A percentile compares a stretch with the other conserved stretches of the same genome.
These are phyloP conservation scores for Nasturtium officinale DNA, from an alignment of 345 rosid species.

Conservation along the genomic window DNA sequence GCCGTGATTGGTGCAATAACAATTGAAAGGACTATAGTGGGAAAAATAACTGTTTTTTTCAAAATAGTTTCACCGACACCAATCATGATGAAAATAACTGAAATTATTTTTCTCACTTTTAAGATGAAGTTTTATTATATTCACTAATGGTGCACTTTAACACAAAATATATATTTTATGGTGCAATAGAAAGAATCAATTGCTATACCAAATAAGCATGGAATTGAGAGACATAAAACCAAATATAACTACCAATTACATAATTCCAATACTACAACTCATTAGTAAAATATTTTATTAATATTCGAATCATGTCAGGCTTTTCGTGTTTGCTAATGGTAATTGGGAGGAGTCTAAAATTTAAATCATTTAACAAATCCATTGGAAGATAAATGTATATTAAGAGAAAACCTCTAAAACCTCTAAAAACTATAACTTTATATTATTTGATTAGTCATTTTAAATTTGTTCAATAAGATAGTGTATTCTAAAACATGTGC, in stretches of 20 bases:
- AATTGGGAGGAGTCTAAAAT: too few relatives aligned
- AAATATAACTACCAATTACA: background rate
- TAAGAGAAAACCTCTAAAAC: too few relatives aligned
- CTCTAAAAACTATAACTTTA: background rate
- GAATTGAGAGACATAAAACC: background rate
- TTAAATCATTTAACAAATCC: too few relatives aligned
- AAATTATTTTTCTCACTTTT: background rate
- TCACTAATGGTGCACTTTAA: too few relatives aligned
- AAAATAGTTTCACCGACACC: slow-evolving; percentile 25
- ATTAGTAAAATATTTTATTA: background rate
- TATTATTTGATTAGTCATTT: background rate
- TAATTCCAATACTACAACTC: background rate
- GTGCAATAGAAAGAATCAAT: background rate
- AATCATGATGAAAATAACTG: background rate
- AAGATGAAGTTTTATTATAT: background rate
- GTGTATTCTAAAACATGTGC: background rate
- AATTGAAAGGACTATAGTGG: slow-evolving; percentile 2
- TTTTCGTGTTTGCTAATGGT: too few relatives aligned
- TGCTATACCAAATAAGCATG: background rate
- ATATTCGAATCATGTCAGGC: too few relatives aligned
- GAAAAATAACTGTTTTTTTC: background rate
- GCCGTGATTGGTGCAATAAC: slow-evolving; percentile 40
- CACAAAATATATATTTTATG: background rate
- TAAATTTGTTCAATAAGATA: background rate
- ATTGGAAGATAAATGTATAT: background rate